phyloP scores from a whole-genome alignment of 169 alveolate species.

The Amoebophrya sp. region DNA sequence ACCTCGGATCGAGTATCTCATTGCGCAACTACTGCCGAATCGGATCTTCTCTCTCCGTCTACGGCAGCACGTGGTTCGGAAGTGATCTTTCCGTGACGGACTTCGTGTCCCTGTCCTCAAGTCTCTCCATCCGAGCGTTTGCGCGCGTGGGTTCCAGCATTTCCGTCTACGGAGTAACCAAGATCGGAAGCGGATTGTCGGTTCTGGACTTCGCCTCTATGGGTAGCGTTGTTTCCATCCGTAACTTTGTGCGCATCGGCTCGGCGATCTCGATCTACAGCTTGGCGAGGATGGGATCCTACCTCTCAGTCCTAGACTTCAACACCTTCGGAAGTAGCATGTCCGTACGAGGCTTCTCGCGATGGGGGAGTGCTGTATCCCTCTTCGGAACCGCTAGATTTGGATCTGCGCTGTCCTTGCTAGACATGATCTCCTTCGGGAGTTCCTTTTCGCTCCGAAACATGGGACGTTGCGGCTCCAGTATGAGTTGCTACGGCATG shows the following conservation, averaged over 20 bases:
- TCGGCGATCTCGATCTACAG: not conserved
- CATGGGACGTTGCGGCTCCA: not conserved
- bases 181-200: not conserved
- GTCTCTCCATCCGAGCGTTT: constrained; percentile 10
- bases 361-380: not conserved
- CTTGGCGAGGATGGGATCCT: not conserved
- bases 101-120: not conserved
- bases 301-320: not conserved
- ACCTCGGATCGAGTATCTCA: not conserved
- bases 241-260: not conserved
- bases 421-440: not conserved
- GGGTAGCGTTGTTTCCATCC: not conserved
- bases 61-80: not conserved
- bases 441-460: constrained; percentile 7
- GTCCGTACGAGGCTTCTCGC: not conserved
- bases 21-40: constrained; percentile 22
- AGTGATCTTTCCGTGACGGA: not conserved
- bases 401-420: not conserved
- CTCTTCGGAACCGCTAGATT: not conserved
- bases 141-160: not conserved
- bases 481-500: not conserved
- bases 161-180: not conserved
- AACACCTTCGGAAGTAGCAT: not conserved
- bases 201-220: constrained; percentile 17
- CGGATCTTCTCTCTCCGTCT: constrained; percentile 27